Evolutionary conservation across 1,139 yeast genomes (phyloP).

Genomic region (Lodderomyces jiufengensis): DNA sequence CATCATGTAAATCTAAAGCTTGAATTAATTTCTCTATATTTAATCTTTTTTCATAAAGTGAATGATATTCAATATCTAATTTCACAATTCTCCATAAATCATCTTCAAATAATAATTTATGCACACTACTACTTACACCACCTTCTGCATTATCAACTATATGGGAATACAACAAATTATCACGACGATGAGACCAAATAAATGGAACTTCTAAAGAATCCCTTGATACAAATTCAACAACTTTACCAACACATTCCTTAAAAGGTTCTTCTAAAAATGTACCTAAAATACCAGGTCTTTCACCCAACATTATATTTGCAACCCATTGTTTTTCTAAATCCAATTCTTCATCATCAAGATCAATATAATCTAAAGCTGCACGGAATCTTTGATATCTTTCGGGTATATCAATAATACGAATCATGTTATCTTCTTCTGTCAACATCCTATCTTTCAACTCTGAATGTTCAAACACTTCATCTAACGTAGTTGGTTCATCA

Average conservation of each 20-base stretch:
- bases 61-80: slow-evolving; percentile 85
- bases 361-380: slow-evolving; percentile 58
- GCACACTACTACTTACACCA: slow-evolving; percentile 35
- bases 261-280: slow-evolving; percentile 56
- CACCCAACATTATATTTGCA: slow-evolving; percentile 50
- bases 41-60: slow-evolving; percentile 71
- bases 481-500: slow-evolving; percentile 59
- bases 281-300: slow-evolving; percentile 39
- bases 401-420: slow-evolving; percentile 85
- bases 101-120: slow-evolving; percentile 65
- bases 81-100: slow-evolving; percentile 90
- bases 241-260: slow-evolving; percentile 67
- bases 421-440: slow-evolving; percentile 87
- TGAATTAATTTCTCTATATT: slow-evolving; percentile 58
- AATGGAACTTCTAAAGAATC: slow-evolving; percentile 93
- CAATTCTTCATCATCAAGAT: slow-evolving; percentile 66
- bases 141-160: slow-evolving; percentile 50
- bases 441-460: slow-evolving; percentile 87
- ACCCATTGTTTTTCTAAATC: slow-evolving; percentile 78
- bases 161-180: slow-evolving; percentile 66
- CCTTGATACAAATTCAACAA: slow-evolving; percentile 71
- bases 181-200: slow-evolving; percentile 93
- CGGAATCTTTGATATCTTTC: slow-evolving; percentile 86
- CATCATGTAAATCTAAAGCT: slow-evolving; percentile 55
- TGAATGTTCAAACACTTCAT: slow-evolving; percentile 91